Evolutionary conservation across 2,329 filamentous ascomycete species (phyloP).

Genomic region (Meredithiella fracta): DNA sequence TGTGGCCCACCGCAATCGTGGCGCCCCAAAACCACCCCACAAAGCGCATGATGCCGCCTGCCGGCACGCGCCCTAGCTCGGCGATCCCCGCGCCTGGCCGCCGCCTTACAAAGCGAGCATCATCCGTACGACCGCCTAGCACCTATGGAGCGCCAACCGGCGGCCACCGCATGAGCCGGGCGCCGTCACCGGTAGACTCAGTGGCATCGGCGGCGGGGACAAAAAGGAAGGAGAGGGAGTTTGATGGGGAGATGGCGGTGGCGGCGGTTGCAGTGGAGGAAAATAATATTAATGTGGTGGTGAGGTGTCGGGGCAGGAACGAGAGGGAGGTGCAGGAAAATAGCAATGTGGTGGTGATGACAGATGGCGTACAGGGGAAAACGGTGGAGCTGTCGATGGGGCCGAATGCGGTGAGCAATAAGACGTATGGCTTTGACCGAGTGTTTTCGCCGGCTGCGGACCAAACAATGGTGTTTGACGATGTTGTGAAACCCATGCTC

Average conservation of each 20-base stretch:
- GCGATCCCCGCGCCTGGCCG: slow-evolving; percentile 10
- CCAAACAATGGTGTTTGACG: slow-evolving; percentile 85
- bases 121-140: slow-evolving; percentile 6
- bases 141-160: neutral
- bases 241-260: slow-evolving; percentile 39
- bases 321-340: slow-evolving; percentile 88
- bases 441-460: slow-evolving; percentile 93
- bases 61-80: slow-evolving; percentile 6
- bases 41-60: slow-evolving; percentile 11
- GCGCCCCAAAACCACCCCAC: slow-evolving; percentile 10
- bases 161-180: slow-evolving; percentile 20
- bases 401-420: slow-evolving; percentile 80
- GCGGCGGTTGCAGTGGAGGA: slow-evolving; percentile 46
- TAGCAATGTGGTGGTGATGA: slow-evolving; percentile 77
- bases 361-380: slow-evolving; percentile 76
- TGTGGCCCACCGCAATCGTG: slow-evolving; percentile 12
- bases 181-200: slow-evolving; percentile 56
- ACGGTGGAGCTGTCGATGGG: slow-evolving; percentile 81
- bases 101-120: slow-evolving; percentile 11
- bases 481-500: slow-evolving; percentile 82
- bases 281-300: slow-evolving; percentile 96
- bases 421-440: slow-evolving; percentile 91
- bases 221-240: slow-evolving; percentile 81
- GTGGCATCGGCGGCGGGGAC: slow-evolving; percentile 39
- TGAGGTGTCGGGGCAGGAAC: slow-evolving; percentile 81